phyloP scores from a whole-genome alignment of 2,329 filamentous ascomycete genomes.

The Ramularia endophylla region DNA sequence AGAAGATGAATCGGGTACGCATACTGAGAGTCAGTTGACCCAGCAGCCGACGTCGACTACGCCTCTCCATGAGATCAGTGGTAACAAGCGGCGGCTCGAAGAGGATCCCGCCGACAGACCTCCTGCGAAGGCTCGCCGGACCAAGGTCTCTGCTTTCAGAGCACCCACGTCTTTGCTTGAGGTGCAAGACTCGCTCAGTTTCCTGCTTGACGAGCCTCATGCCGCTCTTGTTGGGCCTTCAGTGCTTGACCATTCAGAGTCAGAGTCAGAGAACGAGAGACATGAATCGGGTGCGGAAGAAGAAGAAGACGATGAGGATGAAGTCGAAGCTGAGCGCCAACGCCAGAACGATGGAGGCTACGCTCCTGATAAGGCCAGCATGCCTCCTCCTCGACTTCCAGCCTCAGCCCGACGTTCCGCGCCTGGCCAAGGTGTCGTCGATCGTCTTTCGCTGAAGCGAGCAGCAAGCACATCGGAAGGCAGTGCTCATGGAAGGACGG shows the following conservation, averaged over 20 bases:
- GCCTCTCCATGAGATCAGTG: slow-evolving; percentile 24
- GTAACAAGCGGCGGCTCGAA: slow-evolving; percentile 24
- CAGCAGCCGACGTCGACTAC: slow-evolving; percentile 6
- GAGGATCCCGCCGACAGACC: slow-evolving; percentile 36
- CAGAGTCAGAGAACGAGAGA: slow-evolving; percentile 36
- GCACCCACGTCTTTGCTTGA: slow-evolving; percentile 72
- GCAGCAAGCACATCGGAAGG: slow-evolving; percentile 19
- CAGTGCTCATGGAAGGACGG: slow-evolving; percentile 19
- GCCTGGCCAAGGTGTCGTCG: slow-evolving; percentile 50
- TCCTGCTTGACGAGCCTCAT: slow-evolving; percentile 64
- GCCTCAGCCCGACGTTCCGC: slow-evolving; percentile 33
- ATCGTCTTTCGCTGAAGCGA: slow-evolving; percentile 64
- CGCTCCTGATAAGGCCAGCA: slow-evolving; percentile 22
- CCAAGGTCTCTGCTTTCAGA: slow-evolving; percentile 36
- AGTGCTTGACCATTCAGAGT: slow-evolving; percentile 50
- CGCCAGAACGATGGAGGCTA: slow-evolving; percentile 30
- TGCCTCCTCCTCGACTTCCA: slow-evolving; percentile 36
- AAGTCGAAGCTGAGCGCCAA: slow-evolving; percentile 36
- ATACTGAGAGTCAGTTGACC: slow-evolving; percentile 22
- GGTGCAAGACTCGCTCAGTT: slow-evolving; percentile 76
- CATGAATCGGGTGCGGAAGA: slow-evolving; percentile 47
- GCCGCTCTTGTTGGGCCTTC: slow-evolving; percentile 19
- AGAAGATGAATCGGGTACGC: slow-evolving; percentile 34
- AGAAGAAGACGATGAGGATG: slow-evolving; percentile 44
- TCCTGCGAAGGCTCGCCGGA: slow-evolving; percentile 27